A percentile compares a stretch with the other conserved stretches of the same genome.
Evolutionary conservation across 1,139 yeast genomes (phyloP).

Genomic region (Sugiyamaella xylanicola): DNA sequence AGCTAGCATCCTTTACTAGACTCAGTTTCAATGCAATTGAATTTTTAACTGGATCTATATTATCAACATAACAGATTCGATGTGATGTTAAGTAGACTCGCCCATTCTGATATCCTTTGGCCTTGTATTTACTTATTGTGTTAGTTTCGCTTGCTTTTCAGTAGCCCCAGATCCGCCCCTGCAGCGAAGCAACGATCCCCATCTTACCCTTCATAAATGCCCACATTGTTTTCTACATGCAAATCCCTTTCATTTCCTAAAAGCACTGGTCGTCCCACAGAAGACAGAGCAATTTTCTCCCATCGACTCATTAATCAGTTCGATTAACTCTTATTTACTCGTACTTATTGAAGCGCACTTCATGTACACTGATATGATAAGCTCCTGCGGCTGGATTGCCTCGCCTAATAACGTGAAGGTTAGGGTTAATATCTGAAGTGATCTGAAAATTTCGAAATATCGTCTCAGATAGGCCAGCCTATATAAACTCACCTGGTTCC

Average conservation of each 20-base stretch:
- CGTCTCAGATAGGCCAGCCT: too few relatives aligned
- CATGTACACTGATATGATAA: slow-evolving; percentile 8
- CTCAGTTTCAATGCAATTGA: slow-evolving; percentile 57
- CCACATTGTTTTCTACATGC: slow-evolving; percentile 40
- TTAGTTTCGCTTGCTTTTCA: too few relatives aligned
- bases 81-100: slow-evolving; percentile 73
- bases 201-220: slow-evolving; percentile 41
- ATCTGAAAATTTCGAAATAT: background rate
- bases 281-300: slow-evolving; percentile 50
- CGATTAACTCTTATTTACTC: background rate
- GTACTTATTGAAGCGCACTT: background rate
- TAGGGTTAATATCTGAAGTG: background rate
- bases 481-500: too few relatives aligned
- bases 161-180: background rate
- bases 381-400: slow-evolving; percentile 1
- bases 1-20: slow-evolving; percentile 50
- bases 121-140: slow-evolving; percentile 58
- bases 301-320: slow-evolving; percentile 36
- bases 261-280: slow-evolving; percentile 52
- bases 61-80: slow-evolving; percentile 74
- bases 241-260: slow-evolving; percentile 49
- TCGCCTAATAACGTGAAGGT: background rate
- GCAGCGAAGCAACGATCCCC: too few relatives aligned
- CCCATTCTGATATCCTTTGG: slow-evolving; percentile 68
- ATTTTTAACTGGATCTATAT: slow-evolving; percentile 44